Percentiles rank a stretch among this genome's conserved stretches.
Conservation (phyloP, 306 rosid genomes). For the Pueraria montana region DNA sequence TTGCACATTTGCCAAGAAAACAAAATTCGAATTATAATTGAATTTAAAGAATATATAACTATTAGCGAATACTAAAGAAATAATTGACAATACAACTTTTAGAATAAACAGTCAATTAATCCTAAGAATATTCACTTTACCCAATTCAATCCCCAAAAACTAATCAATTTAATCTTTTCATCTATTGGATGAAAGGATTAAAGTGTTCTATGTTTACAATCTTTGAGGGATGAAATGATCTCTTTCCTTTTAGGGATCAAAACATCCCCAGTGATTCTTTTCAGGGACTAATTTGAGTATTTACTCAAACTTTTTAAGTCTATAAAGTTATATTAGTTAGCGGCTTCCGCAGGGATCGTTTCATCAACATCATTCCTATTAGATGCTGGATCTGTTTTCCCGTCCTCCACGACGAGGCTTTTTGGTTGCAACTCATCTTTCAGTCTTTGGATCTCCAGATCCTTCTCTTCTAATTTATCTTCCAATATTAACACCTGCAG, state of each 20-base stretch:
- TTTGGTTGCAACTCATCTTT: slow-evolving; percentile 63
- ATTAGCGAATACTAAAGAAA: neutral
- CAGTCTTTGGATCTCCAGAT: slow-evolving; percentile 59
- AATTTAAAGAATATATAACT: slow-evolving; percentile 41
- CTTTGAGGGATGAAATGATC: neutral
- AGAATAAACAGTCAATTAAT: neutral
- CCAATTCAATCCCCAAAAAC: neutral
- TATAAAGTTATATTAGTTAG: slow-evolving; percentile 36
- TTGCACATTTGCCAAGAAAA: slow-evolving; percentile 19
- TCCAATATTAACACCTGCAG: slow-evolving; percentile 75
- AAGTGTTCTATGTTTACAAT: neutral
- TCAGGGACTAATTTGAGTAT: neutral
- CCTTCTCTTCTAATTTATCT: slow-evolving; percentile 77
- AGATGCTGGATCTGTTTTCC: slow-evolving; percentile 53
- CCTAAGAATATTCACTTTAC: neutral
- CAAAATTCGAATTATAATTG: neutral
- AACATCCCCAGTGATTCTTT: neutral
- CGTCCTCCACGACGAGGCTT: slow-evolving; percentile 43
- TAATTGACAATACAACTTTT: neutral
- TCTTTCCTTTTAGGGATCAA: neutral
- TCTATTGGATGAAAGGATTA: neutral
- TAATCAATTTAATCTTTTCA: neutral
- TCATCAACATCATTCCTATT: slow-evolving; percentile 46
- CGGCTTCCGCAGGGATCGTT: slow-evolving; percentile 52
- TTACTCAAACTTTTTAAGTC: neutral